A percentile compares a stretch with the other conserved stretches of the same genome.
These are phyloP conservation scores for Aspergillus sclerotiicarbonarius DNA, from an alignment of 495 filamentous ascomycete genomes.

Conservation along the genomic window DNA sequence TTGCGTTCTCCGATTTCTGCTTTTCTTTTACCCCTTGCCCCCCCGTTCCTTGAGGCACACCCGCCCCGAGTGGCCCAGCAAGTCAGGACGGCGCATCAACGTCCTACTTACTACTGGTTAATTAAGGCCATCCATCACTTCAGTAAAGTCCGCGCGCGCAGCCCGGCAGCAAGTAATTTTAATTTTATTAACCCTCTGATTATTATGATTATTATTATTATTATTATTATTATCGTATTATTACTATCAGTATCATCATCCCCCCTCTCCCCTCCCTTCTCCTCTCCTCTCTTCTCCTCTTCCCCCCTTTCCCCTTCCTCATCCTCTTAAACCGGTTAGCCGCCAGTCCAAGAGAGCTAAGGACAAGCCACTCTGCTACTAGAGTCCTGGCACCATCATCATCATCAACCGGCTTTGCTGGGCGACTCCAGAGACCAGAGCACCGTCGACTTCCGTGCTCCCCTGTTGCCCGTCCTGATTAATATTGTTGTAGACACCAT, in stretches of 20 bases:
- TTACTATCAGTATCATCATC: neutral
- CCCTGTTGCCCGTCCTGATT: neutral
- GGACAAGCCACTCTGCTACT: conserved; percentile 4
- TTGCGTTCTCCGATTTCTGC: neutral
- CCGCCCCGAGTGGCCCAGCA: neutral
- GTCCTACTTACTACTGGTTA: neutral
- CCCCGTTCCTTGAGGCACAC: neutral
- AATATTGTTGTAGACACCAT: neutral
- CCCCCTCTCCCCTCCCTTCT: neutral
- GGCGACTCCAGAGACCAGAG: neutral
- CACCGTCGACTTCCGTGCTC: neutral
- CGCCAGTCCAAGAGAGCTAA: conserved; percentile 7
- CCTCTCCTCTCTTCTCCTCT: conserved; percentile 1
- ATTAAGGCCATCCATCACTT: neutral
- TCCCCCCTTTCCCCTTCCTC: conserved; percentile 8
- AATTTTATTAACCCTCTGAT: neutral
- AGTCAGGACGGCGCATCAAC: neutral
- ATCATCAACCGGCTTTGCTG: conserved; percentile 3
- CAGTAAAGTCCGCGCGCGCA: neutral
- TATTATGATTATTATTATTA: neutral
- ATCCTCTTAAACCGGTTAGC: conserved; percentile 9
- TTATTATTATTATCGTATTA: neutral
- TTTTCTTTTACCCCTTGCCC: neutral
- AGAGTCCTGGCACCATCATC: neutral
- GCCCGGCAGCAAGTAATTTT: neutral